phyloP scores from a whole-genome alignment of 169 alveolate genomes.

The Plasmodium fragile region DNA sequence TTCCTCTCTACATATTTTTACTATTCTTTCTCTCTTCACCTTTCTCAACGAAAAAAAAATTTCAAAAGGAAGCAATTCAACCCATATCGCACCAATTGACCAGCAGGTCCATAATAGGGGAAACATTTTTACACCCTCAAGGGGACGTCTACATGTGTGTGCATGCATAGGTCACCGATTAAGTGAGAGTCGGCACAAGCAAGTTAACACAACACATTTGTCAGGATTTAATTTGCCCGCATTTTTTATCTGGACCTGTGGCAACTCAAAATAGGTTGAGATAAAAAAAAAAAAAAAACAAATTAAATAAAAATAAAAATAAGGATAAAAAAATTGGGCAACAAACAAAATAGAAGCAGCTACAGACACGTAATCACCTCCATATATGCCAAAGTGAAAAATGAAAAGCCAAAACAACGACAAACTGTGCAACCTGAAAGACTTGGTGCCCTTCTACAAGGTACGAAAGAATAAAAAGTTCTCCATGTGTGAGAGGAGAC shows the following conservation, averaged over 20 bases:
- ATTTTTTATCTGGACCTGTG: background rate
- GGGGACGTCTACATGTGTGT: background rate
- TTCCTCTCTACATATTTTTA: background rate
- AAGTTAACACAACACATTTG: background rate
- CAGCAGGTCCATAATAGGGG: background rate
- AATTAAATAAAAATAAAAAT: background rate
- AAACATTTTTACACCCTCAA: background rate
- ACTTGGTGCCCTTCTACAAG: slow-evolving; percentile 64
- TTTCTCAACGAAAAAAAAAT: background rate
- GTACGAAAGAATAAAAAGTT: background rate
- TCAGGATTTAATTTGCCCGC: background rate
- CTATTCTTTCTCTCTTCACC: background rate
- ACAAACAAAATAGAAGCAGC: background rate
- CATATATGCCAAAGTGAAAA: background rate
- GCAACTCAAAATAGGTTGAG: background rate
- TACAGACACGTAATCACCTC: background rate
- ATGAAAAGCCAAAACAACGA: slow-evolving; percentile 66
- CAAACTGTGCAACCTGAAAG: slow-evolving; percentile 48
- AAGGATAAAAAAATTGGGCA: background rate
- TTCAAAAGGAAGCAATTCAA: background rate
- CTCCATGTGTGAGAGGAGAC: background rate
- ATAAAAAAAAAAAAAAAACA: background rate
- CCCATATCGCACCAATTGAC: background rate
- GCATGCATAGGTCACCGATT: background rate
- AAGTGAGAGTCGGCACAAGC: background rate